Base-by-base conservation (phyloP, 371 early-diverging fungal species). In the Mucor velutinosus region DNA sequence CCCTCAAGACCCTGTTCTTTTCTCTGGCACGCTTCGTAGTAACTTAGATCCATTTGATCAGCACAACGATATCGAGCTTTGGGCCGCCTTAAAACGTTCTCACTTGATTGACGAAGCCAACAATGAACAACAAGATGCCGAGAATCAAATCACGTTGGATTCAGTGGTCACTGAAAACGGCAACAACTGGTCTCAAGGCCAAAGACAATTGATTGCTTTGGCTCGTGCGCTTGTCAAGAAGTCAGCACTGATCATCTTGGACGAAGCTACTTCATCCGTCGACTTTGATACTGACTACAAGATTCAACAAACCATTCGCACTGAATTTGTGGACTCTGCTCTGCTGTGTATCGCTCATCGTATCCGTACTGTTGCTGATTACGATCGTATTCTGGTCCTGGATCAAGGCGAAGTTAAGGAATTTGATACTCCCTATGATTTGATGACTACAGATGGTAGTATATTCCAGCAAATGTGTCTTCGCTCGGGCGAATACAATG, bases 291-390 rank as follows among this genome's bases (percentile, higher is more conserved):
- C 93, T 2, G 94, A 94, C 62, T 82, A 87, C 39, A 71, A 84
- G 72, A 93, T 95, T 67, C 94, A 94, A 67, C 69, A 84, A 60
- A 94, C 94, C 3, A 95, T 97, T 64, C 86, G 94, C 27, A 60
- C 74, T 12, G 91, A 91, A 66, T 91, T 91, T 67, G 65, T 65
- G 15, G 67, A 87, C 43, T 85, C 89, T 1, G 87, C 93, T 0
- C 66, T 92, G 37, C 65, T 94, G 37, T 88, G 90, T 60, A 91
- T 94, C 75, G 93, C 94, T 7, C 93, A 94, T 70, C 89, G 93
- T 14, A 84, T 94, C 69, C 82, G 89, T 61, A 94, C 95, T 0
- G 87, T 97, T 23, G 92, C 95, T 65, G 95, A 96, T 71, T 97
- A 93, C 65, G 95, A 95, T 76, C 82, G 83, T 47, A 90, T 97